These are phyloP conservation scores for Noccaea caerulescens DNA, from an alignment of 345 rosid genomes.

Conservation along the genomic window DNA sequence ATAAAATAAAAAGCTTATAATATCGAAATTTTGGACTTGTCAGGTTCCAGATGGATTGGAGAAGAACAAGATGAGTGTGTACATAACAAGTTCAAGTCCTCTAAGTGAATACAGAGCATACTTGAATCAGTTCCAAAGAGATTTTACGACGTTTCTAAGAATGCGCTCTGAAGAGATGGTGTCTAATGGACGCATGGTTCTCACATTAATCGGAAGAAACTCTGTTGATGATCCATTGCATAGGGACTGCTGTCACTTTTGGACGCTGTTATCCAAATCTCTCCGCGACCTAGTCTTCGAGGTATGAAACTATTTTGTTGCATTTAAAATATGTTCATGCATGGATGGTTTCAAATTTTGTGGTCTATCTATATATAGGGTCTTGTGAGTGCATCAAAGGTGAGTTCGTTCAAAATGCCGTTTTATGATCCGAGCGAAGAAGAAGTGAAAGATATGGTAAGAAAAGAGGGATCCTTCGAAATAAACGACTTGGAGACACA, in stretches of 20 bases:
- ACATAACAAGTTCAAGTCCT: constrained; percentile 48
- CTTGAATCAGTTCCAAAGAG: constrained; percentile 50
- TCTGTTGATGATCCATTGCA: constrained; percentile 33
- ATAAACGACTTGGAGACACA: constrained; percentile 35
- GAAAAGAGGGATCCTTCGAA: constrained; percentile 48
- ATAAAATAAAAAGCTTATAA: not conserved
- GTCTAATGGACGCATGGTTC: constrained; percentile 50
- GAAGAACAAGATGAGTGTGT: constrained; percentile 36
- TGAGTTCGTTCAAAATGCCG: constrained; percentile 48
- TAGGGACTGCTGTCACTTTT: constrained; percentile 43
- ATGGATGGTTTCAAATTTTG: not conserved
- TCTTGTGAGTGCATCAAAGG: constrained; percentile 35
- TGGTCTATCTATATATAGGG: constrained; percentile 39
- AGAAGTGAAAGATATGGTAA: constrained; percentile 39
- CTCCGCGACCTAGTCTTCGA: constrained; percentile 44
- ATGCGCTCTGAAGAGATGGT: constrained; percentile 51
- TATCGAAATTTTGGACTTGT: not conserved
- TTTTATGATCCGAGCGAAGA: constrained; percentile 36
- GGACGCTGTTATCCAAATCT: constrained; percentile 42
- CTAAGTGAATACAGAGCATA: constrained; percentile 45
- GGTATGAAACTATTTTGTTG: constrained; percentile 33
- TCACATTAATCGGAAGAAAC: constrained; percentile 47
- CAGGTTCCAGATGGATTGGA: constrained; percentile 45
- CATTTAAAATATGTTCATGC: not conserved
- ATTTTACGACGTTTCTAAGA: constrained; percentile 50